These are phyloP conservation scores for Talaromyces piceae DNA, from an alignment of 2,329 filamentous ascomycete genomes.

Conservation along the genomic window DNA sequence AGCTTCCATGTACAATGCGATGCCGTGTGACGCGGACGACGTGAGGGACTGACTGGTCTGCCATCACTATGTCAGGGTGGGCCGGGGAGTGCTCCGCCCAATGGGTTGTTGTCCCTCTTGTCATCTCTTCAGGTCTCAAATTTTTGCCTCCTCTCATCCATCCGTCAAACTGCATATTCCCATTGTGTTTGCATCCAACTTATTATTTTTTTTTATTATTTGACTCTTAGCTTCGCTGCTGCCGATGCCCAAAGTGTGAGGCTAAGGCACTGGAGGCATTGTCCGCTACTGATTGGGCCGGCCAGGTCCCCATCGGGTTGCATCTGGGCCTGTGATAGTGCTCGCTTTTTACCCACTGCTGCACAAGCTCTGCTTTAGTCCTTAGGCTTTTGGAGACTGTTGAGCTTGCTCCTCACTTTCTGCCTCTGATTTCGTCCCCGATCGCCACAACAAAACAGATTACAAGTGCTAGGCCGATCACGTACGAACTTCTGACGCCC, in stretches of 20 bases:
- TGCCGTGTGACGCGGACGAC: background rate
- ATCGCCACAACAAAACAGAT: background rate
- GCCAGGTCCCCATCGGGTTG: conserved; percentile 8
- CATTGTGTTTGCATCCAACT: too few relatives aligned
- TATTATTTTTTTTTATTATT: background rate
- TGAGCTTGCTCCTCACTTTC: background rate
- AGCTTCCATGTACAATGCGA: background rate
- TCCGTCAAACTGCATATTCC: background rate
- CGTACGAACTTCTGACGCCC: conserved; percentile 4
- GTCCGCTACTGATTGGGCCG: conserved; percentile 16
- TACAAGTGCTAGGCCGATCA: background rate
- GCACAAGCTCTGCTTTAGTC: conserved; percentile 9
- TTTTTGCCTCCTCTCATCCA: background rate
- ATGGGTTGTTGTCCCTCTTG: background rate
- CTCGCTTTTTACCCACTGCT: conserved; percentile 12
- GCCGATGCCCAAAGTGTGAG: conserved; percentile 34
- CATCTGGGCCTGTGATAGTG: conserved; percentile 15
- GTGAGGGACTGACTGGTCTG: background rate
- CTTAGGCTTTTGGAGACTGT: background rate
- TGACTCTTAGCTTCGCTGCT: background rate
- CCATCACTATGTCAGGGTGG: background rate
- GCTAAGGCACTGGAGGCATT: conserved; percentile 21
- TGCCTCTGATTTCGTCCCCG: background rate
- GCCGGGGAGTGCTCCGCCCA: background rate
- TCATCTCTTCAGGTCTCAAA: background rate